Evolutionary conservation across 2,329 filamentous ascomycete genomes (phyloP), one percentile per base, ranked within the genome.

Genomic region (Xylaria multiplex): DNA sequence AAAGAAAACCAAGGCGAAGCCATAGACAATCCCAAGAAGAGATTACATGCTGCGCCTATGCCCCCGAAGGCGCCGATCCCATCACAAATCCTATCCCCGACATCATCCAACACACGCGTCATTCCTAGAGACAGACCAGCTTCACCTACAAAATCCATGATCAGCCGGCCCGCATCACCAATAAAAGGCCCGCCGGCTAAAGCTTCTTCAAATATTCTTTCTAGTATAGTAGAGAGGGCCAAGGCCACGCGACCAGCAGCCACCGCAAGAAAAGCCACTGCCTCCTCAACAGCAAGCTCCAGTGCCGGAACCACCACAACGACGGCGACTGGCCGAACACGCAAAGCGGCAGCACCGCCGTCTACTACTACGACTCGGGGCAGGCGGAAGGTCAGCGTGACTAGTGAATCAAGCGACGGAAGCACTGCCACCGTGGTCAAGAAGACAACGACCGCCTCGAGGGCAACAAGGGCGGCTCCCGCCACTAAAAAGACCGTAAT

Each of bases 81-180:
- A 67, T 80, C 84, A 56, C 84, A 91, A 77, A 86, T 96, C 43
- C 83, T 97, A 2, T 97, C 93, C 1, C 93, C 93, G 1, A 91
- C 92, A 59, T 94, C 92, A 0, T 90, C 91, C 65, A 97, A 97
- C 75, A 91, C 91, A 6, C 88, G 92, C 58, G 84, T 91, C 16
- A 81, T 86, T 24, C 86, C 86, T 22, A 86, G 88, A 24, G 77
- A 77, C 8, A 79, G 81, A 6, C 73, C 75, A 2, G 75, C 76
- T 5, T 86, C 87, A n/a, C 84, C 86, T 14, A 78, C 80, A 27
- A 90, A 90, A 74, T 82, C 86, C 2, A 83, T 84, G 63, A 81
- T 89, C 45, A 32, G 81, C 81, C 42, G 73, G 40, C 73, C 73
- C 58, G 66, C 63, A 52, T 76, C 74, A 22, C 73, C 76, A 24